A percentile compares a stretch with the other conserved stretches of the same genome.
phyloP scores from a whole-genome alignment of 2,329 filamentous ascomycete species.

The Grosmannia huntii region DNA sequence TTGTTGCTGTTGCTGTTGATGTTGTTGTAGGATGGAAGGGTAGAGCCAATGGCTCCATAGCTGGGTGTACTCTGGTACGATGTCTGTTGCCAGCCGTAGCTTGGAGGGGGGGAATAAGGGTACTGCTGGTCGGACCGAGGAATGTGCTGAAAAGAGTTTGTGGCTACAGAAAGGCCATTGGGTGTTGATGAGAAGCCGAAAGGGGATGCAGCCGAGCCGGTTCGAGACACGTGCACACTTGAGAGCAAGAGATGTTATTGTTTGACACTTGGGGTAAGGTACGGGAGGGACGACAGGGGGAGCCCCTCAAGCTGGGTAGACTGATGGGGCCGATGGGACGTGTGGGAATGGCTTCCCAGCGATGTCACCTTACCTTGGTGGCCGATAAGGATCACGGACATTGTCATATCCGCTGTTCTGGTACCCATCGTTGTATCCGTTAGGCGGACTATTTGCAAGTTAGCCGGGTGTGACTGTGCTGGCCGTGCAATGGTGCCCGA shows the following conservation, averaged over 20 bases:
- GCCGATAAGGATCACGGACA: conserved; percentile 15
- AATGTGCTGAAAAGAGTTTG: conserved; percentile 26
- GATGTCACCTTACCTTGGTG: conserved; percentile 18
- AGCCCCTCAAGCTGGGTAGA: not conserved
- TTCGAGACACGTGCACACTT: conserved; percentile 32
- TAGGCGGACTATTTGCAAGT: conserved; percentile 16
- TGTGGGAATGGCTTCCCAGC: not conserved
- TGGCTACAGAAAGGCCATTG: conserved; percentile 25
- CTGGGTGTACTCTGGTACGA: conserved; percentile 10
- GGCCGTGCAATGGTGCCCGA: not conserved
- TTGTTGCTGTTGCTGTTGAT: too few species aligned
- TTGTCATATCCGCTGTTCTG: conserved; percentile 21
- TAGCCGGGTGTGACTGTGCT: conserved; percentile 3
- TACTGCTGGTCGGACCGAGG: conserved; percentile 5
- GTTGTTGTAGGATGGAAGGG: conserved; percentile 14
- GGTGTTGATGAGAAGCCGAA: conserved; percentile 7
- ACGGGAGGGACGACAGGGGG: not conserved
- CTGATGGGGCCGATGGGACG: not conserved
- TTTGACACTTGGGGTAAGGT: not conserved
- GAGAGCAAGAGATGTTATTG: conserved; percentile 11
- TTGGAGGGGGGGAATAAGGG: conserved; percentile 8
- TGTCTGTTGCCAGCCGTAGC: conserved; percentile 12
- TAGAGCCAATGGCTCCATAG: conserved; percentile 10
- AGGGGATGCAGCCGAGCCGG: conserved; percentile 16
- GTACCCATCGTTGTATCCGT: conserved; percentile 22